Base-by-base conservation (phyloP, 371 early-diverging fungal genomes). In the Mortierella sp. region DNA sequence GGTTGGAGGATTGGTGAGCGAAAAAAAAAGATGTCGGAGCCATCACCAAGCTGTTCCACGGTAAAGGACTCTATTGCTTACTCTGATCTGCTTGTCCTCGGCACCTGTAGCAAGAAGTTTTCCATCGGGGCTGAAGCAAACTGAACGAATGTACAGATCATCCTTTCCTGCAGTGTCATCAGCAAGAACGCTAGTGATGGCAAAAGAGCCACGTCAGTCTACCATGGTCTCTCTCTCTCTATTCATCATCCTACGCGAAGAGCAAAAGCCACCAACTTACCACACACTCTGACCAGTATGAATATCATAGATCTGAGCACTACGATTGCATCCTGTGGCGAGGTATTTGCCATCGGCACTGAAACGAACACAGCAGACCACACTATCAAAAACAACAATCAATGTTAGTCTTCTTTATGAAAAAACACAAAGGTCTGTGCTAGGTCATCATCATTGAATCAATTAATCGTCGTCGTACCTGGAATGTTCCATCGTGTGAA, bases 291-390 rank as follows among this genome's bases (percentile, higher is more conserved):
- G 78, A 16, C 95, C 92, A 6, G 91, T 90, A 7, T 73, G 76
- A 29, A 91, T 92, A 79, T 95, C 96, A 78, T 91, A 97, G 50
- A 98, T 91, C 67, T 92, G 93, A 1, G 97, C 93, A 34, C 87
- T 90, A 47, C 91, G 90, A 80, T 97, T 98, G 84, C 96, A 97
- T 7, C 98, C 98, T 1, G 98, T 95, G 24, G 98, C 98, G 43
- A 98, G 85, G 60, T 87, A 92, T 63, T 91, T 89, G 48, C 98
- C 98, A 73, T 97, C 96, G 17, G 87, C 82, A 63, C 96, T 96
- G 67, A 97, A 98, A 58, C 92, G 91, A 51, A 98, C 97, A 79
- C 97, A 98, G 81, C 98, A 98, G 7, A 98, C 98, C 17, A 98
- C 98, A 67, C 91, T 90, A 54, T 52, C 29, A 13, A 1, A 44